These are phyloP conservation scores for Entrophospora sp. DNA, from an alignment of 192 early-diverging fungal genomes.

Conservation along the genomic window DNA sequence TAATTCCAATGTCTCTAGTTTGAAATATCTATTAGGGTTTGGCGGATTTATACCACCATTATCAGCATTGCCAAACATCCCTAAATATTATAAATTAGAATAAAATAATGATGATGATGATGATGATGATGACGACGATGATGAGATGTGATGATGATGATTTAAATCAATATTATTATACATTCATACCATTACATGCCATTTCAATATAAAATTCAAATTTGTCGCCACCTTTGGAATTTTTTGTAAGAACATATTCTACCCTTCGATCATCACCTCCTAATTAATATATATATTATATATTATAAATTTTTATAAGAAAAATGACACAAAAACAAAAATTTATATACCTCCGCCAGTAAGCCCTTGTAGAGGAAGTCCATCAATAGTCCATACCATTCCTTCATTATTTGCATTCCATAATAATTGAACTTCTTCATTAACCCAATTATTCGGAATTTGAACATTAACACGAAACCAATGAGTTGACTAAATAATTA, in stretches of 20 bases:
- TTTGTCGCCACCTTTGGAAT: conserved; percentile 41
- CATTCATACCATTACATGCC: conserved; percentile 82
- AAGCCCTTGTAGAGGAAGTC: conserved; percentile 78
- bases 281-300: too few relatives aligned
- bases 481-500: conserved; percentile 51
- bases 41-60: conserved; percentile 59
- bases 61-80: conserved; percentile 76
- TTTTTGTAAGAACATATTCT: conserved; percentile 41
- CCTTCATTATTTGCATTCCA: conserved; percentile 87
- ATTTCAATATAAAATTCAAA: conserved; percentile 80
- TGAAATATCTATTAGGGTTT: conserved; percentile 52
- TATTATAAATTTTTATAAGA: neutral
- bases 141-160: too few relatives aligned
- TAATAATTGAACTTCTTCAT: conserved; percentile 71
- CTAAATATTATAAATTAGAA: neutral
- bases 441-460: conserved; percentile 60
- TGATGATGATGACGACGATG: too few relatives aligned
- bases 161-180: too few relatives aligned
- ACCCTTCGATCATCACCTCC: conserved; percentile 40
- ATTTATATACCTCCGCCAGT: conserved; percentile 85
- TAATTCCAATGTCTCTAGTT: conserved; percentile 56
- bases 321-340: neutral
- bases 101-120: too few relatives aligned
- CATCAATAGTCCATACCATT: conserved; percentile 80
- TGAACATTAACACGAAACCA: conserved; percentile 65